Conservation (phyloP, 1,139 yeast species). For the Zhuliangozyma parablackwelliae region DNA sequence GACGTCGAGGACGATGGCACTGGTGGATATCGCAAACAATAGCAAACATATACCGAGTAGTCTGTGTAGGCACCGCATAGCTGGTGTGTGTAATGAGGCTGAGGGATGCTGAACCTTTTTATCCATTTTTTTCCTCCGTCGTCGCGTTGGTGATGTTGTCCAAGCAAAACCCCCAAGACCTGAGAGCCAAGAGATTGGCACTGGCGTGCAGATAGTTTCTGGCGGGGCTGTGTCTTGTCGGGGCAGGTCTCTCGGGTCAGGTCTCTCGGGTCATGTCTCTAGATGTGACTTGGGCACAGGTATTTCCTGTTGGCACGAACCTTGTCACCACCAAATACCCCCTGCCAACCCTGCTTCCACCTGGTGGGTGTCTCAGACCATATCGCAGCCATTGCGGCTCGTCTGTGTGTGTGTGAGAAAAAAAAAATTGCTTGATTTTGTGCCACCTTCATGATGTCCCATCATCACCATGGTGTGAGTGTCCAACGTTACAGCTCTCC, state of each 20-base stretch:
- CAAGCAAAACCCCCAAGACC: no score
- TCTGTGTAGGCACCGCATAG: neutral
- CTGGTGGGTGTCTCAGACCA: no score
- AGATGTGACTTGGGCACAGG: no score
- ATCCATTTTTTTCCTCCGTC: no score
- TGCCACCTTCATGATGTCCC: no score
- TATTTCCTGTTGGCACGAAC: no score
- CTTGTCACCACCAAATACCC: conserved; percentile 19
- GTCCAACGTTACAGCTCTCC: conserved; percentile 63
- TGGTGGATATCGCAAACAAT: conserved; percentile 2
- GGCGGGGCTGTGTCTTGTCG: no score
- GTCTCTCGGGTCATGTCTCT: no score
- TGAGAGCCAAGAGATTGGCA: no score
- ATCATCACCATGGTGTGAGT: conserved; percentile 52
- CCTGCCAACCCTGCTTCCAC: neutral
- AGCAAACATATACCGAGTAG: conserved; percentile 1
- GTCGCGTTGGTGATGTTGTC: neutral
- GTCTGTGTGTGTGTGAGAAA: conserved; percentile 14
- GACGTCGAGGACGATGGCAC: conserved; percentile 17
- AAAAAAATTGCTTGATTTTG: conserved; percentile 17
- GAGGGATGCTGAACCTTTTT: neutral
- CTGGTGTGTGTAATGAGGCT: neutral
- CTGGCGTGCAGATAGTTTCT: no score
- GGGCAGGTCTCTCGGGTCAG: no score
- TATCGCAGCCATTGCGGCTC: conserved; percentile 4